Conservation (phyloP, 2,329 filamentous ascomycete species). For the Botrytis medusae region DNA sequence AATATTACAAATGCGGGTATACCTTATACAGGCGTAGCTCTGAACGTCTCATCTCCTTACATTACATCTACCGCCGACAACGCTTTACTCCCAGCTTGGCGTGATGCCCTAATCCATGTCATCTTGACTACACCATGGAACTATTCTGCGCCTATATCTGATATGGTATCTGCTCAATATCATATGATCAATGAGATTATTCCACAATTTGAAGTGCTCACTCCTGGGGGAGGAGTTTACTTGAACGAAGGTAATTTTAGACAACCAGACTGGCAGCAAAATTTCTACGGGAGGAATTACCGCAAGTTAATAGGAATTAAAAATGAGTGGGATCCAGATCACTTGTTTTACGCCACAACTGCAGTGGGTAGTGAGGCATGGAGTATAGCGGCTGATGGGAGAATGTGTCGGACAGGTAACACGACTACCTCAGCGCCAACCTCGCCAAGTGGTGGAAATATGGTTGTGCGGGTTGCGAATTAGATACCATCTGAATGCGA, state of each 20-base stretch:
- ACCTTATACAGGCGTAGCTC: slow-evolving; percentile 40
- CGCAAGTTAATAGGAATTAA: slow-evolving; percentile 47
- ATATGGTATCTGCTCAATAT: slow-evolving; percentile 37
- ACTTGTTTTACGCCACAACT: slow-evolving; percentile 49
- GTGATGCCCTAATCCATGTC: slow-evolving; percentile 41
- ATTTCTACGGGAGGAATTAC: slow-evolving; percentile 52
- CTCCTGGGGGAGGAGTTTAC: slow-evolving; percentile 47
- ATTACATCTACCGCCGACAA: slow-evolving; percentile 35
- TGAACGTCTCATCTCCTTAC: slow-evolving; percentile 36
- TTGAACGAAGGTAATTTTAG: slow-evolving; percentile 53
- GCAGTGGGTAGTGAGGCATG: slow-evolving; percentile 55
- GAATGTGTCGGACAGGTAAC: slow-evolving; percentile 41
- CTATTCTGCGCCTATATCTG: slow-evolving; percentile 36
- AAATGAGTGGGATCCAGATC: slow-evolving; percentile 49
- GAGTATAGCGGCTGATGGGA: slow-evolving; percentile 44
- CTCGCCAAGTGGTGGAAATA: not conserved
- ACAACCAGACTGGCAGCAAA: slow-evolving; percentile 45
- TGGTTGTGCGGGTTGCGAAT: not conserved
- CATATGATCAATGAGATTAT: slow-evolving; percentile 40
- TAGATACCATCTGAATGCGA: too few species aligned
- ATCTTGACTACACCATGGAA: slow-evolving; percentile 41
- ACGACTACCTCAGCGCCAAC: not conserved
- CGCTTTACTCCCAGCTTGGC: slow-evolving; percentile 46
- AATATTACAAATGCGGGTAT: slow-evolving; percentile 40
- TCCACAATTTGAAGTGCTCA: slow-evolving; percentile 42